Evolutionary conservation across 2,329 filamentous ascomycete species (phyloP).

Genomic region (Fusarium palustre): DNA sequence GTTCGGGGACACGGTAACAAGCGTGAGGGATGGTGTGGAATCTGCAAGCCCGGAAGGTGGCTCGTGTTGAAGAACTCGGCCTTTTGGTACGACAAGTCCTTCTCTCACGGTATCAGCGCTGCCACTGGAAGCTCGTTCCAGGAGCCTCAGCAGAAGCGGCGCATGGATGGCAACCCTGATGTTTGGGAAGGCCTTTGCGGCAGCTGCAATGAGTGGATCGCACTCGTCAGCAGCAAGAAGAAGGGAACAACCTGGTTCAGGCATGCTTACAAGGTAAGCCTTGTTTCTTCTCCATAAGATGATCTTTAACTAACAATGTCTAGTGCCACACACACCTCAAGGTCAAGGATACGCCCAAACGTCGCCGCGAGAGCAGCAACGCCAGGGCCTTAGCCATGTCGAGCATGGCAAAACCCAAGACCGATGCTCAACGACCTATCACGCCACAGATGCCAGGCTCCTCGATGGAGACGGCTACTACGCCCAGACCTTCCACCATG

Average conservation of each 20-base stretch:
- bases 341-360: conserved; percentile 76
- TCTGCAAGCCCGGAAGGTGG: conserved; percentile 88
- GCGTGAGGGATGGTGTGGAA: conserved; percentile 89
- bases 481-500: conserved; percentile 47
- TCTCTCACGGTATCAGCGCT: conserved; percentile 87
- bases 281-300: neutral
- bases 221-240: conserved; percentile 86
- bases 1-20: conserved; percentile 88
- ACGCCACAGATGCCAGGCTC: conserved; percentile 46
- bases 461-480: conserved; percentile 42
- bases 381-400: conserved; percentile 56
- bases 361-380: conserved; percentile 71
- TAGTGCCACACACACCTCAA: conserved; percentile 79
- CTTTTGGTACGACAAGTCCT: conserved; percentile 94
- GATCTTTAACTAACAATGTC: conserved; percentile 37
- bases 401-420: conserved; percentile 61
- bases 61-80: conserved; percentile 90
- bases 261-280: conserved; percentile 84
- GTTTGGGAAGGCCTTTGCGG: conserved; percentile 85
- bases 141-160: conserved; percentile 77
- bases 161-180: conserved; percentile 83
- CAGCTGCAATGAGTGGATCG: conserved; percentile 84
- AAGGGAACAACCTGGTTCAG: conserved; percentile 94
- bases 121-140: conserved; percentile 83
- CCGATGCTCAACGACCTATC: conserved; percentile 55